Evolutionary conservation across 495 filamentous ascomycete species (phyloP), one percentile per base, ranked within the genome.

Genomic region (Penicillium waksmanii): DNA sequence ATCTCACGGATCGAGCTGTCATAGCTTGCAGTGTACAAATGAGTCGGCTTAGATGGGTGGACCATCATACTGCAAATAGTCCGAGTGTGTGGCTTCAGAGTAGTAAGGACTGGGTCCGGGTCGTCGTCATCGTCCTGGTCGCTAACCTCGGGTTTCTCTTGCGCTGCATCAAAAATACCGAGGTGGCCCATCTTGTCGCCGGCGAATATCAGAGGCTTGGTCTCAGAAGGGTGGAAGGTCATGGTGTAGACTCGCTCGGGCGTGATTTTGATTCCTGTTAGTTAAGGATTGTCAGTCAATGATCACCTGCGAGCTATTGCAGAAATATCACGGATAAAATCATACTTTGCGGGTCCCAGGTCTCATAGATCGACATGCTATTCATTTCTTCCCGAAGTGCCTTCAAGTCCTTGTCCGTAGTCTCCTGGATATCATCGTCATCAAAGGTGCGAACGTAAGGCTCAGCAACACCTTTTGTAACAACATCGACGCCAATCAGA

Each of bases 111-210:
- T 2, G 94, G 92, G 48, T 89, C 80, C 1, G 84, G 77, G 48
- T 85, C 84, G 31, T 92, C 86, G 7, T 80, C 78, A 7, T 88
- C 84, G 18, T 87, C 85, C 13, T 86, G 86, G 21, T 83, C 80
- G 23, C 84, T 82, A 36, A 88, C 82, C 35, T 72, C 69, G 31
- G 82, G 75, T 2, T 76, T 77, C 21, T 85, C 82, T 62, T 96
- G 92, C 0, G 92, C 95, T 1, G 87, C 92, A 66, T 98, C 93
- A 50, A 97, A 90, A n/a, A 98, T 84, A 7, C 96, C 96, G 33
- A 98, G 81, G 54, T 93, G 92, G 21, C 95, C 95, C 70, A 96
- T 83, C 71, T 98, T 98, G 69, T 98, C 95, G 49, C 93, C 92
- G 2, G 94, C 96, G 64, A 98, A 96, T n/a, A 98, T 83, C 5